Conservation (phyloP, 2,329 filamentous ascomycete genomes). For the Neurospora crassa region DNA sequence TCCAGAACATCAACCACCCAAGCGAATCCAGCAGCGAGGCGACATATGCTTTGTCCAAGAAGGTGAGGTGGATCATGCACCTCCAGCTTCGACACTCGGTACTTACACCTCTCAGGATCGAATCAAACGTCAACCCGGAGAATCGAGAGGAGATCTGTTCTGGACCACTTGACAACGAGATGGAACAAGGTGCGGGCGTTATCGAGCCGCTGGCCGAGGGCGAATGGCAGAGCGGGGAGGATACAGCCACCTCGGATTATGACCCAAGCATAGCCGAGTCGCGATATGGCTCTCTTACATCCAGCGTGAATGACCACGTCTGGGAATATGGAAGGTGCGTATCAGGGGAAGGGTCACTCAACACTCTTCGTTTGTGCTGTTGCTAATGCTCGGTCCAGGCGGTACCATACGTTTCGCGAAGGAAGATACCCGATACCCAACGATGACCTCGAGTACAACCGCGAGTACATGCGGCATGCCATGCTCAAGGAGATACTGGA, state of each 20-base stretch:
- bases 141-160: not conserved
- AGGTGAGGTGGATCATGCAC: not conserved
- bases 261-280: slow-evolving; percentile 15
- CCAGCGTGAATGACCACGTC: slow-evolving; percentile 18
- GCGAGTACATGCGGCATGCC: slow-evolving; percentile 39
- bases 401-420: slow-evolving; percentile 38
- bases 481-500: slow-evolving; percentile 38
- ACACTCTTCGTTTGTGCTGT: not conserved
- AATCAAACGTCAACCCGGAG: not conserved
- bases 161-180: slow-evolving; percentile 1
- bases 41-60: not conserved
- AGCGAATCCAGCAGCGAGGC: not conserved
- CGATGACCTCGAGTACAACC: slow-evolving; percentile 39
- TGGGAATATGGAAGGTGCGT: slow-evolving; percentile 21
- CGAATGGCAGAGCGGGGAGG: slow-evolving; percentile 4
- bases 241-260: slow-evolving; percentile 18
- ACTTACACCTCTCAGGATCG: not conserved
- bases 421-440: slow-evolving; percentile 43
- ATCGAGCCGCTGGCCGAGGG: slow-evolving; percentile 14
- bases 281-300: slow-evolving; percentile 18
- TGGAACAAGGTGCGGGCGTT: slow-evolving; percentile 14
- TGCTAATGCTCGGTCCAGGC: slow-evolving; percentile 21
- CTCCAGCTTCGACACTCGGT: not conserved
- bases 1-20: not conserved
- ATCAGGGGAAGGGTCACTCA: slow-evolving; percentile 18